Evolutionary conservation across 1,284 basidiomycete species (phyloP).

Genomic region (Mycosarcoma maydis): DNA sequence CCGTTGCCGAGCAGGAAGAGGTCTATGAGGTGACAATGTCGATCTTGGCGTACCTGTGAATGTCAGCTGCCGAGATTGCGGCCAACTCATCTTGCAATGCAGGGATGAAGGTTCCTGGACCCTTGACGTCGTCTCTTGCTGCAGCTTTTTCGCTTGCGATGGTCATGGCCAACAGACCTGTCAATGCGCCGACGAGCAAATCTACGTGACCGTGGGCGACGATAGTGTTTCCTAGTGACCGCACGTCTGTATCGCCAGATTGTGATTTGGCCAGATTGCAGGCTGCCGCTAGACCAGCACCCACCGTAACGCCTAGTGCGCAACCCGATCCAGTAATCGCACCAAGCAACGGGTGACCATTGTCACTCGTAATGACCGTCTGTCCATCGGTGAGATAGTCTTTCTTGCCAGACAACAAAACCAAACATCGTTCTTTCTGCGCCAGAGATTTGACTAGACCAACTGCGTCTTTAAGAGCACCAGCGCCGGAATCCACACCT

Average conservation of each 20-base stretch:
- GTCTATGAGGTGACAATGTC: slow-evolving; percentile 12
- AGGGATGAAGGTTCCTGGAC: slow-evolving; percentile 86
- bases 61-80: slow-evolving; percentile 20
- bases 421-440: slow-evolving; percentile 79
- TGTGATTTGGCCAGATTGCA: slow-evolving; percentile 64
- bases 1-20: background rate
- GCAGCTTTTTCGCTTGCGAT: slow-evolving; percentile 85
- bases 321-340: slow-evolving; percentile 91
- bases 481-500: slow-evolving; percentile 86
- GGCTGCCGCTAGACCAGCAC: slow-evolving; percentile 77
- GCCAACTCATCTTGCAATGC: slow-evolving; percentile 83
- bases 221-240: slow-evolving; percentile 30
- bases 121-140: slow-evolving; percentile 75
- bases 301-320: slow-evolving; percentile 80
- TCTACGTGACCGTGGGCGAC: slow-evolving; percentile 37
- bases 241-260: background rate
- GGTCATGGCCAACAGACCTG: slow-evolving; percentile 78
- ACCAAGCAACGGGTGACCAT: slow-evolving; percentile 81
- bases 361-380: slow-evolving; percentile 75
- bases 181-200: slow-evolving; percentile 58
- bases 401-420: slow-evolving; percentile 81
- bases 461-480: slow-evolving; percentile 79
- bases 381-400: slow-evolving; percentile 90
- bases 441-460: slow-evolving; percentile 79
- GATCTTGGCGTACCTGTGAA: slow-evolving; percentile 21